Conservation (phyloP, 768 basidiomycete species). For the Rhodotorula taiwanensis region DNA sequence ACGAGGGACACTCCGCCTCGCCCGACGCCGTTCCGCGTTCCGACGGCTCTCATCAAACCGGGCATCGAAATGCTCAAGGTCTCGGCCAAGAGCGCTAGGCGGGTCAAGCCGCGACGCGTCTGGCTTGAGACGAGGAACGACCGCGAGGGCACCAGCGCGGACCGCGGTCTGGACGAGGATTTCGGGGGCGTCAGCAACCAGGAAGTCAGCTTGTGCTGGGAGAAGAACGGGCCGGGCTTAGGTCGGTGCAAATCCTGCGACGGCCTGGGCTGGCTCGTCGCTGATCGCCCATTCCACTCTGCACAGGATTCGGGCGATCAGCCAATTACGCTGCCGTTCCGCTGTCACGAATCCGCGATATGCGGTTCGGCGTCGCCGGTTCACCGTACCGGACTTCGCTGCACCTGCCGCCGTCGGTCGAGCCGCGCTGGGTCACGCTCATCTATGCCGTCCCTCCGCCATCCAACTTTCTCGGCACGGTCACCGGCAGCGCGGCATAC, state of each 20-base stretch:
- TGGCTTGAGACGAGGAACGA: conserved; percentile 30
- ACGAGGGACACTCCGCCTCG: no score
- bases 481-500: conserved; percentile 15
- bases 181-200: conserved; percentile 13
- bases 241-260: conserved; percentile 12
- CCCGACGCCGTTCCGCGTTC: conserved; percentile 15
- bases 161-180: conserved; percentile 13
- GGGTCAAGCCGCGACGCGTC: conserved; percentile 29
- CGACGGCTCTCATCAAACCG: conserved; percentile 19
- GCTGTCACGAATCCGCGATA: conserved; percentile 26
- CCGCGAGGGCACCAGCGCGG: conserved; percentile 9
- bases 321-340: conserved; percentile 24
- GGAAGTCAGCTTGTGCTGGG: conserved; percentile 35
- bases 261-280: not conserved
- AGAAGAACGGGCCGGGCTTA: conserved; percentile 26
- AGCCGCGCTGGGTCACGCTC: conserved; percentile 34
- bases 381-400: conserved; percentile 35
- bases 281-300: not conserved
- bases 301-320: conserved; percentile 18
- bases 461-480: conserved; percentile 6
- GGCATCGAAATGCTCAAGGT: conserved; percentile 37
- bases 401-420: conserved; percentile 24
- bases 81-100: conserved; percentile 28
- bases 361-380: conserved; percentile 25
- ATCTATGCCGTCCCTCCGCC: conserved; percentile 25